phyloP scores from a whole-genome alignment of 2,329 filamentous ascomycete species.

The Diaporthe capsici region DNA sequence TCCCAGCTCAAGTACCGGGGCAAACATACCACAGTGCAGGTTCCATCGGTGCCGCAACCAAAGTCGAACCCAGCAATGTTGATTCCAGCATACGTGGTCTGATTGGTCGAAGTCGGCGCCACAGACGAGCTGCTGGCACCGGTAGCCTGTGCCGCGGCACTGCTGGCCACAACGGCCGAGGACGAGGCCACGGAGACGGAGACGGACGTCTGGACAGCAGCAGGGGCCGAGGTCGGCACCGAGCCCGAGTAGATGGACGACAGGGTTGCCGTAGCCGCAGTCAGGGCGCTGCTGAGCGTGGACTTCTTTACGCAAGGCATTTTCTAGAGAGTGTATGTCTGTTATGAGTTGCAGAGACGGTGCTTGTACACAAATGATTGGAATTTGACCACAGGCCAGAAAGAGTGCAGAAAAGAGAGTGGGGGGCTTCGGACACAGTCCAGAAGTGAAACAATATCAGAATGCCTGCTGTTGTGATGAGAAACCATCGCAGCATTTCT shows the following conservation, averaged over 20 bases:
- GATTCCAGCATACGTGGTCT: constrained; percentile 48
- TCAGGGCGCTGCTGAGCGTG: constrained; percentile 36
- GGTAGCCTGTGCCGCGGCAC: constrained; percentile 12
- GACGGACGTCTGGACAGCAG: background rate
- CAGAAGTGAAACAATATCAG: background rate
- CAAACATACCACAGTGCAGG: constrained; percentile 50
- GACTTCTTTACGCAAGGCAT: constrained; percentile 39
- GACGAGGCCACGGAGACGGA: constrained; percentile 7
- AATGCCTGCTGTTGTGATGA: background rate
- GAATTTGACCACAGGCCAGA: constrained; percentile 28
- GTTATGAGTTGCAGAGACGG: too few species aligned
- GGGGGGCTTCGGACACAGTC: background rate
- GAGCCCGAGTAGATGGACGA: constrained; percentile 31
- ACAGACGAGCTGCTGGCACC: background rate
- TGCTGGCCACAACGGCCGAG: constrained; percentile 7
- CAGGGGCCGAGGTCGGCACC: background rate
- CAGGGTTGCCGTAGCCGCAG: constrained; percentile 38
- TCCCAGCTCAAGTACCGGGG: too few species aligned
- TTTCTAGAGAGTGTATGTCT: constrained; percentile 3
- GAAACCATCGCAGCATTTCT: background rate
- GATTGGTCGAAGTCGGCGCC: constrained; percentile 1
- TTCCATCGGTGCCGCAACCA: constrained; percentile 59
- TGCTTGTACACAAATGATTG: constrained; percentile 4
- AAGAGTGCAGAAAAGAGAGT: background rate
- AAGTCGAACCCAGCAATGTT: constrained; percentile 65